Evolutionary conservation across 2,329 filamentous ascomycete genomes (phyloP), one percentile per base, ranked within the genome.

Genomic region (Neofusicoccum sp.): DNA sequence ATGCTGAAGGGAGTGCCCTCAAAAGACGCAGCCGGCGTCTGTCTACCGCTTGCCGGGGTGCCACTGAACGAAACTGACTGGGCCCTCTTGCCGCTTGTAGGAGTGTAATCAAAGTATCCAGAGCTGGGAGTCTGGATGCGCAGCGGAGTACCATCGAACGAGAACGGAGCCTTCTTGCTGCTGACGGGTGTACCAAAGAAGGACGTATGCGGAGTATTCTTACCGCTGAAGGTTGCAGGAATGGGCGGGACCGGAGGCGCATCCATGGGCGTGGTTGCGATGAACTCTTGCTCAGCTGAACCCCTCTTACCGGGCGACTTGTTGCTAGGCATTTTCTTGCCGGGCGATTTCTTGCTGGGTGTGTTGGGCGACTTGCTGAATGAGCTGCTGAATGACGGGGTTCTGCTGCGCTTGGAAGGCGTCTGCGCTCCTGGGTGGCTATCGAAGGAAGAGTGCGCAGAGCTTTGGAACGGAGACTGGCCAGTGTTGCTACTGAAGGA

Each of bases 211-310:
- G 33, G n/a, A 3, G 47, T 52, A 9, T 52, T 44, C 37, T 36
- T 33, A 31, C n/a, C 31, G n/a, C 47, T 45, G 49, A 45, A 62
- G 2, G 37, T 29, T 28, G 48, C 39, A 6, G 59, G 59, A 6
- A 62, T 44, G 14, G 28, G 31, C 7, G 59, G 59, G 3, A 62
- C 29, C 6, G 59, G 59, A 1, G 59, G 59, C 4, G 59, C 59
- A 9, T 62, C 59, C 6, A 28, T 8, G 4, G 59, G 59, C 5
- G 59, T 62, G 14, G 39, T 62, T 14, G 41, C 39, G 14, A 62
- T 31, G 22, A 28, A 28, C 8, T 44, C 29, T 6, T n/a, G n/a
- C 6, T 29, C 39, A 8, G 12, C 12, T 28, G 48, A 44, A 4
- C 29, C 37, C 4, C 3, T 36, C 5, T 36, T 45, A 3, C 43